Percentiles rank a stretch among this genome's conserved stretches.
These are phyloP conservation scores for Globisporangium yorkense DNA, from an alignment of 352 stramenopile genomes.

Conservation along the genomic window DNA sequence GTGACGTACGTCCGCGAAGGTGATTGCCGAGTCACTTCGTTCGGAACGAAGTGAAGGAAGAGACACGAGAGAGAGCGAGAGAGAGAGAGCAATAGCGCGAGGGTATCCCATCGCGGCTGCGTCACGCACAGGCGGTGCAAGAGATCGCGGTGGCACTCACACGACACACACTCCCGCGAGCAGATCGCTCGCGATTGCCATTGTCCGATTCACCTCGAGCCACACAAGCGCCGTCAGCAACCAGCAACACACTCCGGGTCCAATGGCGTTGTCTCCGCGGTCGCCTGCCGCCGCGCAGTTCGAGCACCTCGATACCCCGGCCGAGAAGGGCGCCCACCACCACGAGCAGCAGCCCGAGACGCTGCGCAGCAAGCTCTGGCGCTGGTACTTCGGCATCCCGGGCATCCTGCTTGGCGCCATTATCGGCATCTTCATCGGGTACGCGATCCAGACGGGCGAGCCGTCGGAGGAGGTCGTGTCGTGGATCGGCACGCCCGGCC, in stretches of 20 bases:
- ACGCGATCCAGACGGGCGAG: constrained; percentile 8
- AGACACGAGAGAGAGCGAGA: too few relatives aligned
- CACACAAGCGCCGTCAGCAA: background rate
- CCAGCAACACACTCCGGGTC: background rate
- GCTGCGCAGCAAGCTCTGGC: background rate
- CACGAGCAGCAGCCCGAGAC: background rate
- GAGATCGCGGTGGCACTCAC: background rate
- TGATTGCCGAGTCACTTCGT: too few relatives aligned
- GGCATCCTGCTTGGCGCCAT: constrained; percentile 23
- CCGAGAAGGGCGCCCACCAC: background rate
- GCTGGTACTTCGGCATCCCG: constrained; percentile 16
- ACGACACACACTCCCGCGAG: too few relatives aligned
- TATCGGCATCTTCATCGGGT: constrained; percentile 20
- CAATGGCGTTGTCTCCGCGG: background rate
- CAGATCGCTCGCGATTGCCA: background rate
- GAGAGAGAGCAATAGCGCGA: too few relatives aligned
- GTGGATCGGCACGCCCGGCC: constrained; percentile 31
- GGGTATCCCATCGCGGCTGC: too few relatives aligned
- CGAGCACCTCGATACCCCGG: background rate
- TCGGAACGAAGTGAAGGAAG: too few relatives aligned
- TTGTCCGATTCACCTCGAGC: background rate
- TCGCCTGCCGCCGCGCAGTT: background rate
- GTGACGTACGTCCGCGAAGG: too few relatives aligned
- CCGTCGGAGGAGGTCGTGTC: constrained; percentile 12
- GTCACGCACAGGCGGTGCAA: too few relatives aligned